Percentiles rank a stretch among this genome's conserved stretches.
Evolutionary conservation across 2,329 filamentous ascomycete genomes (phyloP).

Genomic region (Mycogone perniciosa): DNA sequence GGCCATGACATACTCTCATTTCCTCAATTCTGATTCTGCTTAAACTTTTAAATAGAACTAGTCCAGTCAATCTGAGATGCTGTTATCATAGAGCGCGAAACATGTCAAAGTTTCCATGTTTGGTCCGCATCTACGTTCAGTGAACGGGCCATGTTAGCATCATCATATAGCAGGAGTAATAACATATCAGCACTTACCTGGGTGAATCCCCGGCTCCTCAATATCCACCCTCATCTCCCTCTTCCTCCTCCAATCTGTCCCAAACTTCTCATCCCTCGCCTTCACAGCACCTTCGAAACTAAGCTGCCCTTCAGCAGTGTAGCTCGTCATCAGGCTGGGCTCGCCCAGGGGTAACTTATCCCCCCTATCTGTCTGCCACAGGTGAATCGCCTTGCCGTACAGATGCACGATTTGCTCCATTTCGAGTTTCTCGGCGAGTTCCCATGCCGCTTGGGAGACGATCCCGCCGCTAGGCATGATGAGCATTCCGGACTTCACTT

Average conservation of each 20-base stretch:
- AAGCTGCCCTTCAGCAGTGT: slow-evolving; percentile 42
- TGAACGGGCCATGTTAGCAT: too few species aligned
- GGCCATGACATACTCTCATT: too few species aligned
- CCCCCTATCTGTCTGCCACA: slow-evolving; percentile 78
- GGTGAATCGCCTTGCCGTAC: slow-evolving; percentile 79
- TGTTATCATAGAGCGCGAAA: too few species aligned
- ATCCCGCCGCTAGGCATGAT: slow-evolving; percentile 59
- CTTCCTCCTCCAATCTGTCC: slow-evolving; percentile 40
- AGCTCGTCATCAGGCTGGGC: slow-evolving; percentile 50
- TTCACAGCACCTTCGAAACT: slow-evolving; percentile 38
- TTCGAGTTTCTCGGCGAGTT: slow-evolving; percentile 68
- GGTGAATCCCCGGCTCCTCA: too few species aligned
- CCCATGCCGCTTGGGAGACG: slow-evolving; percentile 60
- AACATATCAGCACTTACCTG: too few species aligned
- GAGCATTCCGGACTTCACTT: slow-evolving; percentile 75
- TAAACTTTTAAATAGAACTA: too few species aligned
- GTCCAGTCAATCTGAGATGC: too few species aligned
- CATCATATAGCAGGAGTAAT: too few species aligned
- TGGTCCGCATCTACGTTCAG: too few species aligned
- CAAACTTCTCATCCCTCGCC: slow-evolving; percentile 41
- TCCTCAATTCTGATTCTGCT: too few species aligned
- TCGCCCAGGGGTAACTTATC: slow-evolving; percentile 49
- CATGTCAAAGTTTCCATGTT: too few species aligned
- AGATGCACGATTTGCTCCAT: slow-evolving; percentile 70
- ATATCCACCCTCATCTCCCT: slow-evolving; percentile 29